Evolutionary conservation across 768 basidiomycete genomes (phyloP), one percentile per base, ranked within the genome.

Genomic region (Leccinum imitatum): DNA sequence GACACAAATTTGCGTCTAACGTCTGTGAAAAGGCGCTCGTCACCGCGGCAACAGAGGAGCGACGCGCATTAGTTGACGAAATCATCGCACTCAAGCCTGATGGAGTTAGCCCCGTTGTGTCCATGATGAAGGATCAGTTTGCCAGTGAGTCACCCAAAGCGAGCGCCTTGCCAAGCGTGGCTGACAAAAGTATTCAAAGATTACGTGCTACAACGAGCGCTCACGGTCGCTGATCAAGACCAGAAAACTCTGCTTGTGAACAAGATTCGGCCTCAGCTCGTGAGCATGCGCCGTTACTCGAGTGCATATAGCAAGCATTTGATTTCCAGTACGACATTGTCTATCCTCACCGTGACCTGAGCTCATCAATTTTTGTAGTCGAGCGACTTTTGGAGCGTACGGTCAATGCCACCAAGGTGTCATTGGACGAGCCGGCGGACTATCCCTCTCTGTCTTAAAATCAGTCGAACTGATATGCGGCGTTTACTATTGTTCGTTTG

Each of bases 1-100:
- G 87, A 55, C 93, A 93, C 72, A 96, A 96, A 71, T 96, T 92
- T 68, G 95, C 93, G 6, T 97, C 95, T 6, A 98, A 99, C 68
- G 96, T 98, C 19, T 91, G 90, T 72, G 95, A 96, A 76, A 95
- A 93, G 74, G 93, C 93, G 6, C 80, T 96, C 37, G 72, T 86
- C 30, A 85, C 80, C 35, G 85, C 90, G 1, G 82, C 85, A 56
- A 35, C 79, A 0, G 86, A 87, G 10, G 87, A 82, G 61, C 87
- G 93, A 50, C 82, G 82, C 9, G 71, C 74, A 37, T 77, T 98
- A 47, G 85, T 98, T 59, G 86, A 92, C 27, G 95, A 97, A 73
- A 85, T 98, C 58, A 83, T 96, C 77, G 72, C 77, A 3, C 76
- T 82, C 13, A 82, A 82, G 62, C 76, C 80, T 30, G 87, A 92